phyloP scores from a whole-genome alignment of 225 moss, liverwort and hornwort genomes.

The Bryoerythrophyllum caledonicum region DNA sequence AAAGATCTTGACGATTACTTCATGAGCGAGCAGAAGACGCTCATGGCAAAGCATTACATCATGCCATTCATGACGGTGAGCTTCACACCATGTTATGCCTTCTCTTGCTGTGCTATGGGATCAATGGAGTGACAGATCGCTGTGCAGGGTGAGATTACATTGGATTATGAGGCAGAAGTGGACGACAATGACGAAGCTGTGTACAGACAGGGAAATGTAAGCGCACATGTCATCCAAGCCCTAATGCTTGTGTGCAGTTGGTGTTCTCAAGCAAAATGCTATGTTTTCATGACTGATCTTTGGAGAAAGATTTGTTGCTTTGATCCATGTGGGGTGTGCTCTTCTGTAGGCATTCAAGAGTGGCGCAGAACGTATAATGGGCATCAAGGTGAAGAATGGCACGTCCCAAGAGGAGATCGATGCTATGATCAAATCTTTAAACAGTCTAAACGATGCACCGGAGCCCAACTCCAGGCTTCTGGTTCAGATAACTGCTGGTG shows the following conservation, averaged over 20 bases:
- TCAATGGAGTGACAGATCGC: neutral
- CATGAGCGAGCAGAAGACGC: slow-evolving; percentile 27
- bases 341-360: slow-evolving; percentile 32
- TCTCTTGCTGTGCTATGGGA: neutral
- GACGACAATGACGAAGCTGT: slow-evolving; percentile 37
- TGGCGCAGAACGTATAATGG: slow-evolving; percentile 45
- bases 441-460: slow-evolving; percentile 29
- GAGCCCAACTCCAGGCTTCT: slow-evolving; percentile 36
- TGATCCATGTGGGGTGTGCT: neutral
- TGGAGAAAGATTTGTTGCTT: neutral
- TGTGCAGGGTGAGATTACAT: slow-evolving; percentile 53
- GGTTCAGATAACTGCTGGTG: slow-evolving; percentile 56
- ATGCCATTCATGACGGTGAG: slow-evolving; percentile 39
- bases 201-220: slow-evolving; percentile 43
- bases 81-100: neutral
- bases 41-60: slow-evolving; percentile 24
- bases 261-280: neutral
- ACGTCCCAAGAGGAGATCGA: slow-evolving; percentile 35
- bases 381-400: slow-evolving; percentile 44
- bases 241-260: neutral
- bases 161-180: slow-evolving; percentile 44
- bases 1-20: slow-evolving; percentile 48
- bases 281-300: neutral
- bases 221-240: neutral
- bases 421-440: slow-evolving; percentile 39